Conservation (phyloP, 306 rosid species). For the Gynostemma pentaphyllum region DNA sequence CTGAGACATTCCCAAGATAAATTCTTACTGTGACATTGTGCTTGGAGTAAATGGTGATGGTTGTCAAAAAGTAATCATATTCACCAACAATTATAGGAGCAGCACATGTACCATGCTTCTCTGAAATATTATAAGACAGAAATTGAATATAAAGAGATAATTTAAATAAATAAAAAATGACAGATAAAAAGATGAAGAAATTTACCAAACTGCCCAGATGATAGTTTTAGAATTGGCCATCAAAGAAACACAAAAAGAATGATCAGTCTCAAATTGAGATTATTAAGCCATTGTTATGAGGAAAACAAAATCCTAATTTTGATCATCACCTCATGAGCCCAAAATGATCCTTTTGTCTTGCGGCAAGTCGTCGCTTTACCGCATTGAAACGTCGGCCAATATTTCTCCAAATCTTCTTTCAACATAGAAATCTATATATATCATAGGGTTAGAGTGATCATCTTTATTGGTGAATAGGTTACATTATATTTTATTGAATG, state of each 20-base stretch:
- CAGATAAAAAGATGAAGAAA: neutral
- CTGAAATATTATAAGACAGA: neutral
- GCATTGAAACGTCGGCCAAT: conserved; percentile 4
- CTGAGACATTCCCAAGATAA: neutral
- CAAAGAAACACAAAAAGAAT: neutral
- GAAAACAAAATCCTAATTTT: no score
- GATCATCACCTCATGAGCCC: conserved; percentile 10
- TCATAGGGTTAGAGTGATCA: no score
- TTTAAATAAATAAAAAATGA: neutral
- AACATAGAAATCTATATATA: neutral
- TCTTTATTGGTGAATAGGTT: no score
- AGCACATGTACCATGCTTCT: conserved; percentile 5
- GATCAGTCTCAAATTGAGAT: neutral
- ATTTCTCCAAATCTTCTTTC: neutral
- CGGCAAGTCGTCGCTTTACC: neutral
- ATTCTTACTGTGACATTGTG: neutral
- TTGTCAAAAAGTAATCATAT: conserved; percentile 3
- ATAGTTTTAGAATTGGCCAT: neutral
- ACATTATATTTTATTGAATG: no score
- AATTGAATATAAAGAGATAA: neutral
- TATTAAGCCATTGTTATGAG: no score
- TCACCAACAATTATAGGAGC: conserved; percentile 1
- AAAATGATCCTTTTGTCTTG: neutral
- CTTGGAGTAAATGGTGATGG: conserved; percentile 6
- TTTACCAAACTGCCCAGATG: neutral